A percentile compares a stretch with the other conserved stretches of the same genome.
Evolutionary conservation across 768 basidiomycete genomes (phyloP).

Genomic region (Suillus clintonianus): DNA sequence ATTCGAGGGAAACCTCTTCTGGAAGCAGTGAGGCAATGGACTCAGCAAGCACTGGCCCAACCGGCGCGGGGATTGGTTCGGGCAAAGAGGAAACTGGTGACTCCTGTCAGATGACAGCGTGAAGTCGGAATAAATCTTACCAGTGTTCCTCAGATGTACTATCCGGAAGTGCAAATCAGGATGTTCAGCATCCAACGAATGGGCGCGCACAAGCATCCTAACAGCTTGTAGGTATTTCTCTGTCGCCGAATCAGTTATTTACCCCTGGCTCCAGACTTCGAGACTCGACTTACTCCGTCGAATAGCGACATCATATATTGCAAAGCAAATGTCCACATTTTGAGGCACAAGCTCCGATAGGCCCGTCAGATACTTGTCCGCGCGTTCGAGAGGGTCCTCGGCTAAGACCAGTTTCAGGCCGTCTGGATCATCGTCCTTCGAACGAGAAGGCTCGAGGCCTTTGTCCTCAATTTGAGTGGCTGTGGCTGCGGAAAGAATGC

Average conservation of each 20-base stretch:
- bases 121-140: slow-evolving; percentile 36
- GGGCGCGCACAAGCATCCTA: slow-evolving; percentile 62
- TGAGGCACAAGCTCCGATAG: slow-evolving; percentile 52
- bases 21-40: slow-evolving; percentile 56
- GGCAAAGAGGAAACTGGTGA: slow-evolving; percentile 45
- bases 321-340: slow-evolving; percentile 71
- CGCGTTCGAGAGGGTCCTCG: slow-evolving; percentile 71
- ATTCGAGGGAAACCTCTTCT: slow-evolving; percentile 55
- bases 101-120: slow-evolving; percentile 3
- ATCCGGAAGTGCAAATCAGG: slow-evolving; percentile 74
- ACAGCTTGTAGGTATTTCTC: slow-evolving; percentile 83
- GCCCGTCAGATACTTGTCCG: slow-evolving; percentile 68
- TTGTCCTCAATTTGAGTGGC: slow-evolving; percentile 57
- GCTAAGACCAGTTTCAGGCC: slow-evolving; percentile 69
- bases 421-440: slow-evolving; percentile 83
- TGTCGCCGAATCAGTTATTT: slow-evolving; percentile 27
- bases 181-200: slow-evolving; percentile 50
- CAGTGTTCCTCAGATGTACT: slow-evolving; percentile 58
- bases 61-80: slow-evolving; percentile 44
- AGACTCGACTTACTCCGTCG: slow-evolving; percentile 65
- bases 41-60: slow-evolving; percentile 52
- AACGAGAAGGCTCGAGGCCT: slow-evolving; percentile 55
- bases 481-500: slow-evolving; percentile 28
- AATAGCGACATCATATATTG: slow-evolving; percentile 78
- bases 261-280: neutral